Evolutionary conservation across 352 stramenopile genomes (phyloP).

Genomic region (Pythium utonaiense): DNA sequence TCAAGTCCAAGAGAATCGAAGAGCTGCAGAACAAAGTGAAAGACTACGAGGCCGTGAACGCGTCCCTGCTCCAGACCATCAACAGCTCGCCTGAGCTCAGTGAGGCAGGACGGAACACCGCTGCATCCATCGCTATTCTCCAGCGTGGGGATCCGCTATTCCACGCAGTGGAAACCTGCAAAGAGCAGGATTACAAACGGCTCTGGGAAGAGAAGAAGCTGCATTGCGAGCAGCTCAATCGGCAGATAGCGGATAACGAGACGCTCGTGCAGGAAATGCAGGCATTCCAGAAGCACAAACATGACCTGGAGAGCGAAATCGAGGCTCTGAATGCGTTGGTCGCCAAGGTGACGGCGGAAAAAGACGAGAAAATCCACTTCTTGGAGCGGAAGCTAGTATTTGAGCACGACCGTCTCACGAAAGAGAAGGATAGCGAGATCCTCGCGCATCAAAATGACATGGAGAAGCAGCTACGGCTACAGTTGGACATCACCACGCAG

Average conservation of each 20-base stretch:
- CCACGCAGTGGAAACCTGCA: slow-evolving; percentile 50
- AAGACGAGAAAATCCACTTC: slow-evolving; percentile 44
- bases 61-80: slow-evolving; percentile 44
- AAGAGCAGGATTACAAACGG: slow-evolving; percentile 52
- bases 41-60: slow-evolving; percentile 49
- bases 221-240: slow-evolving; percentile 31
- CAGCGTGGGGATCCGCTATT: slow-evolving; percentile 43
- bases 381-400: slow-evolving; percentile 59
- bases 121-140: slow-evolving; percentile 36
- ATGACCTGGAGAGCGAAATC: slow-evolving; percentile 28
- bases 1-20: slow-evolving; percentile 66
- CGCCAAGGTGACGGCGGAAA: slow-evolving; percentile 24
- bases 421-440: slow-evolving; percentile 48
- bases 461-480: slow-evolving; percentile 44
- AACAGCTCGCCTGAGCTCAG: slow-evolving; percentile 21
- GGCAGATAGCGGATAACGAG: slow-evolving; percentile 31
- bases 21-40: slow-evolving; percentile 47
- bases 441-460: slow-evolving; percentile 38
- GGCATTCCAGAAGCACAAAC: slow-evolving; percentile 35
- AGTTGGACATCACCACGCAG: slow-evolving; percentile 59
- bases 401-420: slow-evolving; percentile 48
- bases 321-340: slow-evolving; percentile 29
- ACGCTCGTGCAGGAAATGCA: slow-evolving; percentile 34
- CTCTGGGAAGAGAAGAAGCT: slow-evolving; percentile 41
- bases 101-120: slow-evolving; percentile 22